These are phyloP conservation scores for Cenchrus americanus DNA, from an alignment of 176 grass and related monocot genomes.

Conservation along the genomic window DNA sequence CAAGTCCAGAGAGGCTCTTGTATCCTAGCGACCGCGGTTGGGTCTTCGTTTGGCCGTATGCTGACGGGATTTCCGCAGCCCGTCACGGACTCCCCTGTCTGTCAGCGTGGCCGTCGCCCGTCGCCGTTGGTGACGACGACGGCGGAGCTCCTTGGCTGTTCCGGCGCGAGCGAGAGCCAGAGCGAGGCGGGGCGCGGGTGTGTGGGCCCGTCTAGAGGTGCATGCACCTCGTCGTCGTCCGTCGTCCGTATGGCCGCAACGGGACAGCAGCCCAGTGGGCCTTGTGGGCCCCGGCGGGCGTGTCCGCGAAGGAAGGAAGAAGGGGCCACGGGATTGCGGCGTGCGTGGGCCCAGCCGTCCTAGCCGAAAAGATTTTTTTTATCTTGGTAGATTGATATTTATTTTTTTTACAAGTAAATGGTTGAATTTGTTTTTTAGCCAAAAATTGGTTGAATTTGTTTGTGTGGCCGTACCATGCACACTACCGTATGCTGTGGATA, in stretches of 20 bases:
- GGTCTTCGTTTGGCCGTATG: neutral
- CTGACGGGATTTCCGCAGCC: neutral
- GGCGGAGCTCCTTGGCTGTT: neutral
- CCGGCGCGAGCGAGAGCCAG: too few species aligned
- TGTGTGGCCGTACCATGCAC: neutral
- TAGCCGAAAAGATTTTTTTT: neutral
- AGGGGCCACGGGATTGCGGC: neutral
- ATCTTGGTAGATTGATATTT: neutral
- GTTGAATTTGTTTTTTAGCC: too few species aligned
- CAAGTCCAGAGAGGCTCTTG: neutral
- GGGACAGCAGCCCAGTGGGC: slow-evolving; percentile 30
- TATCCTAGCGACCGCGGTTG: neutral
- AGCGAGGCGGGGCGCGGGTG: neutral
- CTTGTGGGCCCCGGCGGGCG: neutral
- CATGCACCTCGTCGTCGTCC: neutral
- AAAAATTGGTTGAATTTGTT: too few species aligned
- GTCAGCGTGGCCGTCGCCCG: neutral
- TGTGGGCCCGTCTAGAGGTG: slow-evolving; percentile 22
- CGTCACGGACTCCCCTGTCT: neutral
- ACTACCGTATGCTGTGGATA: neutral
- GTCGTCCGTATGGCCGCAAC: neutral
- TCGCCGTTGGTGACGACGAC: neutral
- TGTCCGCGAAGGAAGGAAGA: neutral
- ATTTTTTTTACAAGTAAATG: too few species aligned
- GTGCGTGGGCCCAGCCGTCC: neutral